phyloP scores from a whole-genome alignment of 2,329 filamentous ascomycete species.

The Rhytidhysteron rufulum region DNA sequence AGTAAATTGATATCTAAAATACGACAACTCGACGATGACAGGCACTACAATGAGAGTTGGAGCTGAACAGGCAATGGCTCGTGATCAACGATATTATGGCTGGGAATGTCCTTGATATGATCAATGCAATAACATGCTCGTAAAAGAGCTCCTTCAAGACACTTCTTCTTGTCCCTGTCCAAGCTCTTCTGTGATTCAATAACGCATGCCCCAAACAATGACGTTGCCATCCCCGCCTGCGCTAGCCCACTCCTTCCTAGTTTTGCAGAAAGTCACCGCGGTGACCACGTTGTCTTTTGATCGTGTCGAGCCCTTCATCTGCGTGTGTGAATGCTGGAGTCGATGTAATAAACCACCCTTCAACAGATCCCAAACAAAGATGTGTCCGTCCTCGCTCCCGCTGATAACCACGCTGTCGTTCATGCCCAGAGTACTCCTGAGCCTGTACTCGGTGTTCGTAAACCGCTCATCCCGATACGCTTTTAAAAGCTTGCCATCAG shows the following conservation, averaged over 20 bases:
- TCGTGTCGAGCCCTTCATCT: constrained; percentile 11
- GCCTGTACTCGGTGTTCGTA: constrained; percentile 66
- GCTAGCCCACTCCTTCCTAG: constrained; percentile 46
- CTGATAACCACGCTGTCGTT: constrained; percentile 75
- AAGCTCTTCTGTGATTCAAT: too few species aligned
- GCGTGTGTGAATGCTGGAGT: constrained; percentile 46
- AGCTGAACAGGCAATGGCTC: too few species aligned
- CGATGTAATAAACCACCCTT: constrained; percentile 64
- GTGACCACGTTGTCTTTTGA: constrained; percentile 45
- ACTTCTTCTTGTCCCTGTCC: too few species aligned
- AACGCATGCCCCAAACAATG: constrained; percentile 4
- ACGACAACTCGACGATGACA: too few species aligned
- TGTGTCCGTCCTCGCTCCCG: constrained; percentile 72
- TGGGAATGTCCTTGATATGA: too few species aligned
- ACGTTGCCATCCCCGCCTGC: constrained; percentile 43
- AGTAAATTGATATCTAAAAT: neutral
- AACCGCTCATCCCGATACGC: constrained; percentile 59
- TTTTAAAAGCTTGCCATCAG: constrained; percentile 68
- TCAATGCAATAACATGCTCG: too few species aligned
- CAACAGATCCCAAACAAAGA: constrained; percentile 82
- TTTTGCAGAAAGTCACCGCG: constrained; percentile 46
- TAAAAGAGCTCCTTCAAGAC: too few species aligned
- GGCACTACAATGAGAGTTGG: too few species aligned
- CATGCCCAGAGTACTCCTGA: constrained; percentile 70
- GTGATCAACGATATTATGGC: too few species aligned